A percentile compares a stretch with the other conserved stretches of the same genome.
Conservation (phyloP, 176 grass and related monocot species). For the Eragrostis curvula region DNA sequence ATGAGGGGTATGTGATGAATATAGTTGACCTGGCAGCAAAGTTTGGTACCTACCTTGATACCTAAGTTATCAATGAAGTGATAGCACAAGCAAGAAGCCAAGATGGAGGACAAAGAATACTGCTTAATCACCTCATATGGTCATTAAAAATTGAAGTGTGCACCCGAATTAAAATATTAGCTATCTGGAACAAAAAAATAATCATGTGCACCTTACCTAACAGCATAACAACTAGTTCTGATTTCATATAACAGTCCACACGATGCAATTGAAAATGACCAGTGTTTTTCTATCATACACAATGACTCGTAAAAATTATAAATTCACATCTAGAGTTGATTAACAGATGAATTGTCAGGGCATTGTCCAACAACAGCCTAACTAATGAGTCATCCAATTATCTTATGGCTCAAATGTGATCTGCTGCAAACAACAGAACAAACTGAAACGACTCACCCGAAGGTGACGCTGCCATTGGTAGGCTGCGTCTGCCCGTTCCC, state of each 20-base stretch:
- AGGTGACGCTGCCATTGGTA: slow-evolving; percentile 63
- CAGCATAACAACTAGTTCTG: background rate
- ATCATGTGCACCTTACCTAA: background rate
- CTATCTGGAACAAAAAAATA: background rate
- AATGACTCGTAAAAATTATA: background rate
- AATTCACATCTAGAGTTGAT: background rate
- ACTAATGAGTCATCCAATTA: background rate
- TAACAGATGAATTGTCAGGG: background rate
- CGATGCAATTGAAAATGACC: background rate
- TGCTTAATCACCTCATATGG: background rate
- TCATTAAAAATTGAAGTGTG: slow-evolving; percentile 3
- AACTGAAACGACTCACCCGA: slow-evolving; percentile 58
- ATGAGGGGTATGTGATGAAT: background rate
- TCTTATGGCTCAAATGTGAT: background rate
- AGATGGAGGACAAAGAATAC: background rate
- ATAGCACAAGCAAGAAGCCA: background rate
- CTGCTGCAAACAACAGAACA: background rate
- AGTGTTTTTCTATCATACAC: background rate
- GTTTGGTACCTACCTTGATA: slow-evolving; percentile 35
- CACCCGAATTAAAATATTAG: slow-evolving; percentile 9
- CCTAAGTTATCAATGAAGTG: slow-evolving; percentile 19
- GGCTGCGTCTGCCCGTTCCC: slow-evolving; percentile 65
- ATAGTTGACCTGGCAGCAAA: background rate
- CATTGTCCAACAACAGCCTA: background rate
- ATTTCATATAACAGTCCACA: background rate